Percentiles rank a stretch among this genome's conserved stretches.
Conservation (phyloP, 768 basidiomycete species). For the Baorangia bicolor region DNA sequence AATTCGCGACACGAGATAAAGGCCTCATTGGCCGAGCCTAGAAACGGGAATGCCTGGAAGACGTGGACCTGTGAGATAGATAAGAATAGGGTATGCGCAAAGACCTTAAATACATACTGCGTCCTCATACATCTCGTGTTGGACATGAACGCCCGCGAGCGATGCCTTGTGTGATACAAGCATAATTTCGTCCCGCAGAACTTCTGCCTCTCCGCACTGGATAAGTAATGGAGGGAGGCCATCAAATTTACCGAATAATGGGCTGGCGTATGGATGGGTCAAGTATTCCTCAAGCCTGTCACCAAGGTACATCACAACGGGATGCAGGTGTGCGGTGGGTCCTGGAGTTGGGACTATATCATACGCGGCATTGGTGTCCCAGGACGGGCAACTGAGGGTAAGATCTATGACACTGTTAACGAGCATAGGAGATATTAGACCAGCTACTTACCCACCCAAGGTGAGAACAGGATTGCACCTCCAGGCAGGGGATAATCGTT, state of each 20-base stretch:
- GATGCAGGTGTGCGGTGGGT: constrained; percentile 83
- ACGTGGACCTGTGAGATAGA: constrained; percentile 66
- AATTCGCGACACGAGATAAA: constrained; percentile 73
- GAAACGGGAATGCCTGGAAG: constrained; percentile 86
- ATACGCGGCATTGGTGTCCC: constrained; percentile 89
- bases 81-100: neutral
- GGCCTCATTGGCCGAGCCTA: constrained; percentile 61
- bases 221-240: constrained; percentile 89
- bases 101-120: constrained; percentile 52
- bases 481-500: constrained; percentile 81
- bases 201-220: constrained; percentile 92
- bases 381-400: constrained; percentile 98
- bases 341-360: constrained; percentile 78
- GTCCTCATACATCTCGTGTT: constrained; percentile 89
- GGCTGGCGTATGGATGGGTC: constrained; percentile 96
- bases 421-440: constrained; percentile 2
- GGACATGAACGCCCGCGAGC: constrained; percentile 79
- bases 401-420: constrained; percentile 52
- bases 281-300: constrained; percentile 75
- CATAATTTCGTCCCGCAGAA: constrained; percentile 90
- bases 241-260: constrained; percentile 85
- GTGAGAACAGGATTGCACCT: constrained; percentile 86
- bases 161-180: constrained; percentile 93
- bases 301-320: constrained; percentile 92
- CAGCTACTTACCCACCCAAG: constrained; percentile 83